A percentile compares a stretch with the other conserved stretches of the same genome.
Conservation (phyloP, 164 flowering plant species). For the Aristolochia fimbriata region DNA sequence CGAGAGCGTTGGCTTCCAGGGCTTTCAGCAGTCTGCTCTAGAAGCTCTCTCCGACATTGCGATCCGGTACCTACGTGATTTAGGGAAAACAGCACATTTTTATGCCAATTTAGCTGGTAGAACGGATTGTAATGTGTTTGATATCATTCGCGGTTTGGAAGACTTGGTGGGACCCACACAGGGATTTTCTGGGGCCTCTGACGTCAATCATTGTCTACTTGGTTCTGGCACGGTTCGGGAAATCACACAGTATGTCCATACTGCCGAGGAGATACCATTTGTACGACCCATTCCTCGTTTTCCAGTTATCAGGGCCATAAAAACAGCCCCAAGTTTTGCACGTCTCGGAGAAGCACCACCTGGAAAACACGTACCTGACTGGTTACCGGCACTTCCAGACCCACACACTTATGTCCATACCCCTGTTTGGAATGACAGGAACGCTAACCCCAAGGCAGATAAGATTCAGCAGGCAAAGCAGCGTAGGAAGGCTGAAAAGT, state of each 20-base stretch:
- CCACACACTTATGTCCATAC: slow-evolving; percentile 71
- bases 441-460: slow-evolving; percentile 55
- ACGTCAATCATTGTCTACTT: slow-evolving; percentile 33
- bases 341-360: slow-evolving; percentile 59
- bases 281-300: slow-evolving; percentile 57
- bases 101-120: slow-evolving; percentile 58
- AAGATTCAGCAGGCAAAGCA: slow-evolving; percentile 78
- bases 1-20: slow-evolving; percentile 58
- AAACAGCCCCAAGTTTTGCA: slow-evolving; percentile 47
- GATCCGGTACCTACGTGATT: slow-evolving; percentile 34
- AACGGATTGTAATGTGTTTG: slow-evolving; percentile 54
- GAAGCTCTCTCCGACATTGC: slow-evolving; percentile 52
- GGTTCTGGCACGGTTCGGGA: slow-evolving; percentile 46
- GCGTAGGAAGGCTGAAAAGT: slow-evolving; percentile 82
- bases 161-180: slow-evolving; percentile 33
- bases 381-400: slow-evolving; percentile 97
- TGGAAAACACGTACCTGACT: slow-evolving; percentile 59
- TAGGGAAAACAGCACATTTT: slow-evolving; percentile 45
- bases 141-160: slow-evolving; percentile 66
- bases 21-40: slow-evolving; percentile 63
- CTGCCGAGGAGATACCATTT: slow-evolving; percentile 64
- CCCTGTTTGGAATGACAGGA: slow-evolving; percentile 77
- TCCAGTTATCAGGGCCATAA: slow-evolving; percentile 40
- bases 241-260: slow-evolving; percentile 28
- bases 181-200: slow-evolving; percentile 71